Evolutionary conservation across 345 rosid genomes (phyloP).

Genomic region (Populus pruinosa): DNA sequence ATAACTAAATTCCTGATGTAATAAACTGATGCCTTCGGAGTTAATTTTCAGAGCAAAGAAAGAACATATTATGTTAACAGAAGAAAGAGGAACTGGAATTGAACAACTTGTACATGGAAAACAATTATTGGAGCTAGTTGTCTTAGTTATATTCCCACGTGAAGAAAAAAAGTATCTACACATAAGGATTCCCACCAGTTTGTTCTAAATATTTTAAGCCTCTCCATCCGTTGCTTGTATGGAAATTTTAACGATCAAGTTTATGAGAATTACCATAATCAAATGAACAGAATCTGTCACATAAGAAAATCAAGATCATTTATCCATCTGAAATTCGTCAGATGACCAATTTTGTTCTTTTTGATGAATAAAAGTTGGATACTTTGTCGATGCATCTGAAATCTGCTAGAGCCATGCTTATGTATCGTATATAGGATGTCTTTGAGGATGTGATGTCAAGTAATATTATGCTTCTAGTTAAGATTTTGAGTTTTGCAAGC

Average conservation of each 20-base stretch:
- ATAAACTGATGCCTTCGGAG: slow-evolving; percentile 5
- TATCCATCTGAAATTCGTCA: too few species aligned
- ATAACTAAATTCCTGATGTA: not conserved
- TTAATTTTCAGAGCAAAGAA: not conserved
- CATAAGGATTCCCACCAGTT: not conserved
- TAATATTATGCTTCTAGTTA: not conserved
- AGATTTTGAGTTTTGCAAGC: not conserved
- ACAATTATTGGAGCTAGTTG: not conserved
- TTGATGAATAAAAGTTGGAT: not conserved
- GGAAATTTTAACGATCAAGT: not conserved
- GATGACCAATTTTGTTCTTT: not conserved
- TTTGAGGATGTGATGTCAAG: not conserved
- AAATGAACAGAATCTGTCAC: not conserved
- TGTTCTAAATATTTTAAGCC: not conserved
- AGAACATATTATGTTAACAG: not conserved
- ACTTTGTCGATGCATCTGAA: too few species aligned
- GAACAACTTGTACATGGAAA: slow-evolving; percentile 13
- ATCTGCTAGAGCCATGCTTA: not conserved
- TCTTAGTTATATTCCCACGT: slow-evolving; percentile 19
- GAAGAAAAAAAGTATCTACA: slow-evolving; percentile 1
- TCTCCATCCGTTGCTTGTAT: not conserved
- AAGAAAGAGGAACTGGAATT: not conserved
- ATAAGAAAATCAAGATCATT: not conserved
- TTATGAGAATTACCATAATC: not conserved
- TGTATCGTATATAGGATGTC: not conserved